Conservation (phyloP, 768 basidiomycete species). For the Mycena maculata region DNA sequence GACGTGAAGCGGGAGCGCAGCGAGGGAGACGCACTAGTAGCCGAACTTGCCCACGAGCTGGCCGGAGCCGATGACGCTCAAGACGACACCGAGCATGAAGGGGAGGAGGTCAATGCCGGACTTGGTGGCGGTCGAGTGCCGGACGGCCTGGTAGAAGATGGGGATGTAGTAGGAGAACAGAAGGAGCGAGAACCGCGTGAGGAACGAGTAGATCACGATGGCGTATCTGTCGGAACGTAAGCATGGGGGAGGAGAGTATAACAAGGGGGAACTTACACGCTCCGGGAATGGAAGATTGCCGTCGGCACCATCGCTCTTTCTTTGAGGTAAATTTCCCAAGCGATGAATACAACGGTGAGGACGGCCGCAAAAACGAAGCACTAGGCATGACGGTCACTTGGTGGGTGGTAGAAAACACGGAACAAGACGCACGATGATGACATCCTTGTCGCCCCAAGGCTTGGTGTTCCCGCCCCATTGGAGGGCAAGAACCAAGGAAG, state of each 20-base stretch:
- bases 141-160: constrained; percentile 33
- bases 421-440: constrained; percentile 31
- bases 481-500: constrained; percentile 53
- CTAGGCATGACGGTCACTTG: background rate
- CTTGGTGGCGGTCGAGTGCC: constrained; percentile 19
- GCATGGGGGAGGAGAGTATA: background rate
- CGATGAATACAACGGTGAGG: constrained; percentile 9
- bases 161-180: constrained; percentile 35
- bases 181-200: constrained; percentile 27
- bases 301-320: constrained; percentile 31
- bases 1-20: background rate
- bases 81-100: constrained; percentile 27
- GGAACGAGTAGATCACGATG: constrained; percentile 19
- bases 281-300: constrained; percentile 27
- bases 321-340: constrained; percentile 29
- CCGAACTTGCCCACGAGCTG: constrained; percentile 18
- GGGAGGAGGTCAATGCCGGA: constrained; percentile 36
- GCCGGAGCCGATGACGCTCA: constrained; percentile 25
- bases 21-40: constrained; percentile 15
- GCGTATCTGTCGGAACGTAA: constrained; percentile 4
- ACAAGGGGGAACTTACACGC: constrained; percentile 1
- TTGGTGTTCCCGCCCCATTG: constrained; percentile 59
- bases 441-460: constrained; percentile 46
- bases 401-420: constrained; percentile 1
- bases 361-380: constrained; percentile 30